Evolutionary conservation across 2,329 filamentous ascomycete species (phyloP), one percentile per base, ranked within the genome.

Genomic region (Aspergillus caelatus): DNA sequence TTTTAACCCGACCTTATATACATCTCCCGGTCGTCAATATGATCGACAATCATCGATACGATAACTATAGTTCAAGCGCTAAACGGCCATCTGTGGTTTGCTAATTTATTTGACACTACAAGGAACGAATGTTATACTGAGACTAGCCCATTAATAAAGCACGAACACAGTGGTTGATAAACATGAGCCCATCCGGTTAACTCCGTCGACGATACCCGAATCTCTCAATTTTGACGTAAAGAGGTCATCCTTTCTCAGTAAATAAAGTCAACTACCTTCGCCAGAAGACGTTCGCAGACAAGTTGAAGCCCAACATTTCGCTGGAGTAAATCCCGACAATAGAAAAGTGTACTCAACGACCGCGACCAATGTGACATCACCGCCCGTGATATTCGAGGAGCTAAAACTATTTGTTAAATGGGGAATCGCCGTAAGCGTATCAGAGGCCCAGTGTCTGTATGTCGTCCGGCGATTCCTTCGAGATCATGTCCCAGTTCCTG

Each of bases 381-480:
- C 64, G 28, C 74, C 74, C 46, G 70, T 71, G 16, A 57, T 69
- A 21, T 76, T 78, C 52, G 65, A 72, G 62, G 32, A 71, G 26
- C 58, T 77, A 41, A 68, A 70, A 12, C 66, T 79, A 34, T 65
- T 78, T 60, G 73, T 78, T 21, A 79, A 78, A 62, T 76, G 70
- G 67, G 76, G 74, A 60, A 65, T 45, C 34, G 16, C 61, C 23
- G 64, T 72, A 9, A 58, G 60, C 21, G 58, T 76, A 55, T 63
- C 71, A 6, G 76, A 79, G 63, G 77, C 64, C 26, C 71, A 74
- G 65, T 69, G 58, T 60, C 71, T 78, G 16, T 77, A 73, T 69
- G 67, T 67, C 16, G 57, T 77, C 57, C 58, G 62, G 43, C 57
- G 59, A 19, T 43, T 66, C 26, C 62, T 77, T 8, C 41, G 61